A percentile compares a stretch with the other conserved stretches of the same genome.
Evolutionary conservation across 169 alveolate species (phyloP).

Genomic region (Cryptosporidium meleagridis): DNA sequence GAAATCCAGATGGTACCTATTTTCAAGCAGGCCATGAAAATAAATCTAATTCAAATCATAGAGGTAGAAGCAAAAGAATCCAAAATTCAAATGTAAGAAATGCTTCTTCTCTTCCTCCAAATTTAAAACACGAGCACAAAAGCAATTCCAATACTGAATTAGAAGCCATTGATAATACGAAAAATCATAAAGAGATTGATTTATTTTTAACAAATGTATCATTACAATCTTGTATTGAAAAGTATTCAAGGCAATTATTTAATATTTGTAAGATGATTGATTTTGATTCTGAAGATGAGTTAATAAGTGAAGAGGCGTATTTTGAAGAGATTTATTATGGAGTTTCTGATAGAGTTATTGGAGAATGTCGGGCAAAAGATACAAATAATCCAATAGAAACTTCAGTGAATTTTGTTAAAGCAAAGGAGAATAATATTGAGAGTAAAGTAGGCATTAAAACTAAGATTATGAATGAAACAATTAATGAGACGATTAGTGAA

Average conservation of each 20-base stretch:
- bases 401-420: too few relatives aligned
- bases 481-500: slow-evolving; percentile 31
- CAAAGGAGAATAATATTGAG: neutral
- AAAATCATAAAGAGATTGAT: neutral
- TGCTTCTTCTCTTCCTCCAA: slow-evolving; percentile 46
- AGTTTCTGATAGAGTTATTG: neutral
- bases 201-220: slow-evolving; percentile 13
- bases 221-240: slow-evolving; percentile 12
- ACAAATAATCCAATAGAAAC: neutral
- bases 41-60: neutral
- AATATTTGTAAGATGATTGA: slow-evolving; percentile 40
- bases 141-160: neutral
- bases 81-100: neutral
- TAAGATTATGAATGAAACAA: slow-evolving; percentile 6
- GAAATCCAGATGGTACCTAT: neutral
- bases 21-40: neutral
- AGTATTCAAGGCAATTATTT: slow-evolving; percentile 18
- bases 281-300: slow-evolving; percentile 16
- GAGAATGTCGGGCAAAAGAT: neutral
- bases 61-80: neutral
- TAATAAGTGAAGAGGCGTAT: neutral
- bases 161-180: neutral
- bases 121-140: neutral
- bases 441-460: neutral
- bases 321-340: neutral